These are phyloP conservation scores for Ampelocalamus luodianensis DNA, from an alignment of 176 grass and related monocot genomes.

Conservation along the genomic window DNA sequence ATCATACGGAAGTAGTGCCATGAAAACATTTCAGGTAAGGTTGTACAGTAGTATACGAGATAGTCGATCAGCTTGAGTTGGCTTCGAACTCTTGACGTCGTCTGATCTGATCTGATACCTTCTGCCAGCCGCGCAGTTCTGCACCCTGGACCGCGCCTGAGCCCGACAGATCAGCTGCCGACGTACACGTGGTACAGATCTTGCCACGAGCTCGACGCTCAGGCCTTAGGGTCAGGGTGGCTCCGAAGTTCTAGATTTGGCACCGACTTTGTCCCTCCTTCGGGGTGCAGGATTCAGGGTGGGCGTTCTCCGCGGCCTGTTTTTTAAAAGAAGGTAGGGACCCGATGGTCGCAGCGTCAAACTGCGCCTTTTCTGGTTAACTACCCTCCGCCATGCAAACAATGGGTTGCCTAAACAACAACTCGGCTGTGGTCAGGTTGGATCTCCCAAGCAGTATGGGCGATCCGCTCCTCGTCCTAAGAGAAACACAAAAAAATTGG, in stretches of 20 bases:
- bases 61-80: too few relatives aligned
- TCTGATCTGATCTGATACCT: too few relatives aligned
- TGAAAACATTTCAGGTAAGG: too few relatives aligned
- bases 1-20: neutral
- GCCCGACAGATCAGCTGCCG: neutral
- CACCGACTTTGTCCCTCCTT: conserved; percentile 11
- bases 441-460: neutral
- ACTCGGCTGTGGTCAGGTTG: neutral
- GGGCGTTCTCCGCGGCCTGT: neutral
- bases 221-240: neutral
- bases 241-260: neutral
- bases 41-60: too few relatives aligned
- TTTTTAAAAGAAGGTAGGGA: neutral
- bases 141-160: too few relatives aligned
- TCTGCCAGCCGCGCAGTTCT: too few relatives aligned
- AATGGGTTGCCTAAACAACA: neutral
- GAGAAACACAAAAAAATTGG: neutral
- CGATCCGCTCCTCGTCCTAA: neutral
- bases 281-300: neutral
- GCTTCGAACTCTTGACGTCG: too few relatives aligned
- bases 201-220: conserved; percentile 20
- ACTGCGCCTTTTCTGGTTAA: neutral
- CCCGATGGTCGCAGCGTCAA: neutral
- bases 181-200: neutral
- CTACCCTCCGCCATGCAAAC: too few relatives aligned